These are phyloP conservation scores for Pseudocercospora fuligena DNA, from an alignment of 2,329 filamentous ascomycete genomes.

Conservation along the genomic window DNA sequence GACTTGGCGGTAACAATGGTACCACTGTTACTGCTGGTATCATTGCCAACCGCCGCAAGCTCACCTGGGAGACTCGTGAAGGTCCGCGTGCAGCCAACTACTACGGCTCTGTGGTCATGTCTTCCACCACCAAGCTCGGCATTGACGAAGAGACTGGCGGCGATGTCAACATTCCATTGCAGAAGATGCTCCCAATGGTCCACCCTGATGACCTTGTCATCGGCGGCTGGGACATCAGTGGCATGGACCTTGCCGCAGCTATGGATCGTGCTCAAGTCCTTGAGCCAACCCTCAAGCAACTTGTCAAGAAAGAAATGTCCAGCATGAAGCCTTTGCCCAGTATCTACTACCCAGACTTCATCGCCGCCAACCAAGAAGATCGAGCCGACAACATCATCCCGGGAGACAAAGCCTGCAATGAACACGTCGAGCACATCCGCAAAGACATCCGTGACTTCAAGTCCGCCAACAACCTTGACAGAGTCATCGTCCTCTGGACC, in stretches of 20 bases:
- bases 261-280: constrained; percentile 97
- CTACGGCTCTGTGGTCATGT: constrained; percentile 97
- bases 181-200: constrained; percentile 83
- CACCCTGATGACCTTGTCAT: constrained; percentile 95
- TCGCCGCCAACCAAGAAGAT: constrained; percentile 96
- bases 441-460: constrained; percentile 96
- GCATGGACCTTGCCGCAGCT: constrained; percentile 82
- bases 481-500: constrained; percentile 97
- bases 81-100: constrained; percentile 87
- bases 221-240: constrained; percentile 97
- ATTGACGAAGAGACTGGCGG: constrained; percentile 79
- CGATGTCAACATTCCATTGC: constrained; percentile 96
- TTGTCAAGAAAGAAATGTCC: constrained; percentile 92
- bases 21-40: constrained; percentile 97
- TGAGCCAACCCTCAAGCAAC: constrained; percentile 88
- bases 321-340: constrained; percentile 86
- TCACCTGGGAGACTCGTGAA: constrained; percentile 93
- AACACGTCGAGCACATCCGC: constrained; percentile 90
- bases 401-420: constrained; percentile 81
- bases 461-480: constrained; percentile 80
- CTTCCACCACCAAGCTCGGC: constrained; percentile 95
- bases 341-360: constrained; percentile 99
- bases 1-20: constrained; percentile 97
- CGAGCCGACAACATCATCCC: constrained; percentile 89
- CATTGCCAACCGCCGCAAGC: constrained; percentile 85